These are phyloP conservation scores for Magnusiomyces starmeri DNA, from an alignment of 1,139 yeast genomes.

Conservation along the genomic window DNA sequence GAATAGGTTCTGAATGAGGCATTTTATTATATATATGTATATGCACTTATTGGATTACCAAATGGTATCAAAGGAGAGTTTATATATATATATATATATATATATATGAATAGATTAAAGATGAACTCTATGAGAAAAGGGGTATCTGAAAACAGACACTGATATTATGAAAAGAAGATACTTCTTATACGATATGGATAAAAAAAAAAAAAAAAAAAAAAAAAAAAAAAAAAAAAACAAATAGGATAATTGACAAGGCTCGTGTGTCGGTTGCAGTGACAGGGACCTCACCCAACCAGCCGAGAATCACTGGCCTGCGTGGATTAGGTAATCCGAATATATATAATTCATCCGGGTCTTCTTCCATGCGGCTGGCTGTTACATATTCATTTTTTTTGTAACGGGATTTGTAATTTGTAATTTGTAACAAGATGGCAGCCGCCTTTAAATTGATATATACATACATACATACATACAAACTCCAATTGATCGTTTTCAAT, in stretches of 20 bases:
- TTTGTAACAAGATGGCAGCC: no score
- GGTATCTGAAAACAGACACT: background rate
- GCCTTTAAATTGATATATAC: no score
- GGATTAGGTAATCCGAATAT: no score
- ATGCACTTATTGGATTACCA: background rate
- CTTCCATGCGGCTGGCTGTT: no score
- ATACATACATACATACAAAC: no score
- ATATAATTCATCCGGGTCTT: no score
- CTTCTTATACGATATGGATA: background rate
- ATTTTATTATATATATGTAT: no score
- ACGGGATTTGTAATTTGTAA: background rate
- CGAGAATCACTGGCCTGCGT: no score
- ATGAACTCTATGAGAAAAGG: background rate
- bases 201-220: background rate
- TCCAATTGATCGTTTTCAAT: no score
- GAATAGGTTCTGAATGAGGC: conserved; percentile 26
- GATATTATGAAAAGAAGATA: background rate
- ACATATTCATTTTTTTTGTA: background rate
- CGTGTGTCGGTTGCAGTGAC: no score
- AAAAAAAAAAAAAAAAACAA: background rate
- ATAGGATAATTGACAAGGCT: no score
- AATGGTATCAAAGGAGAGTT: background rate
- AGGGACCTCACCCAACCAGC: no score
- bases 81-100: background rate
- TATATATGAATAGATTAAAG: background rate